These are phyloP conservation scores for Castanopsis chinensis DNA, from an alignment of 306 rosid species.

Conservation along the genomic window DNA sequence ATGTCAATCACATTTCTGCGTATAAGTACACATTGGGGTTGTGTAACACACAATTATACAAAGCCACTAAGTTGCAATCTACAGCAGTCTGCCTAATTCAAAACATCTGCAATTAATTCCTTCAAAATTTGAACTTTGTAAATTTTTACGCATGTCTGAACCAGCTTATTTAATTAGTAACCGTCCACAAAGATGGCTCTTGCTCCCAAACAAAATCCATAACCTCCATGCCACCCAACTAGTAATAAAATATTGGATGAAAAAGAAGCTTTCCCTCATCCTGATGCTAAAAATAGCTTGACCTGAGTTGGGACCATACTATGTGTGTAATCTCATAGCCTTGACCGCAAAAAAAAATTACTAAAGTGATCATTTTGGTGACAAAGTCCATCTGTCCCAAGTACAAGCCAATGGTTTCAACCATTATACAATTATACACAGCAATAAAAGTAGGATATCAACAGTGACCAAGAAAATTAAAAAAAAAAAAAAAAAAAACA, in stretches of 20 bases:
- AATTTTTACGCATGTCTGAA: background rate
- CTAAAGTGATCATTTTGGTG: constrained; percentile 17
- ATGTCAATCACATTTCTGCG: background rate
- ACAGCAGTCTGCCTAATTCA: constrained; percentile 6
- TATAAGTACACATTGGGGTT: background rate
- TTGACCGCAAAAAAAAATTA: constrained; percentile 12
- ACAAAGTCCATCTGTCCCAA: constrained; percentile 28
- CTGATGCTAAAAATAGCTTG: constrained; percentile 27
- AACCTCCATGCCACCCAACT: constrained; percentile 26
- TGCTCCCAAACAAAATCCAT: constrained; percentile 28
- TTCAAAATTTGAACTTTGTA: background rate
- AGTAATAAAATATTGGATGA: constrained; percentile 14
- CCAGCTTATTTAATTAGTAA: constrained; percentile 3
- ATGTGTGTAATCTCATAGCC: constrained; percentile 1
- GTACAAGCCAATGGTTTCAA: constrained; percentile 28
- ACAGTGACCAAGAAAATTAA: constrained; percentile 4
- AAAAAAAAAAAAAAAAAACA: constrained; percentile 6
- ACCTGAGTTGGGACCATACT: background rate
- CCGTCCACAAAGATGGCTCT: constrained; percentile 29
- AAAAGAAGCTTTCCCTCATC: constrained; percentile 38
- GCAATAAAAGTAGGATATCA: constrained; percentile 43
- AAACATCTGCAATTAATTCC: background rate
- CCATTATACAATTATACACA: constrained; percentile 24
- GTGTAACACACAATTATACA: constrained; percentile 7
- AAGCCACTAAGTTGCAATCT: background rate